Evolutionary conservation across 768 basidiomycete genomes (phyloP).

Genomic region (Pisolithus marmoratus): DNA sequence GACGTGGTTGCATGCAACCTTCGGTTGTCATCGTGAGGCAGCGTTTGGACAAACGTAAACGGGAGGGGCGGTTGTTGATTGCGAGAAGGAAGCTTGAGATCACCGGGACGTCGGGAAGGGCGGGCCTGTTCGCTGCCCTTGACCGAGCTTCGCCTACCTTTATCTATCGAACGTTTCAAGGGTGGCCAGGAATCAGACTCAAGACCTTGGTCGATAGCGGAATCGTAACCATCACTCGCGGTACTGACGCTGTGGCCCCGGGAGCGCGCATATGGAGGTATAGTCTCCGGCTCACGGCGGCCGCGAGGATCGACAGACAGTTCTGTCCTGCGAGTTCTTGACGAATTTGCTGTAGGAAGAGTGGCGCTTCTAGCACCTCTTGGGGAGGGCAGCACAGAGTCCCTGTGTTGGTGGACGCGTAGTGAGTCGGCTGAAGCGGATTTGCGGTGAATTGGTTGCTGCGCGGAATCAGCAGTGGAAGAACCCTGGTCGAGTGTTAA

Average conservation of each 20-base stretch:
- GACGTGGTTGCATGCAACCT: constrained; percentile 36
- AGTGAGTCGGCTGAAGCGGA: constrained; percentile 78
- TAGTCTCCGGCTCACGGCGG: constrained; percentile 19
- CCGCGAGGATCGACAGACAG: constrained; percentile 21
- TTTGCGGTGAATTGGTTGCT: constrained; percentile 49
- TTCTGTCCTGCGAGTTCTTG: constrained; percentile 27
- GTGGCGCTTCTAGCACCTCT: constrained; percentile 36
- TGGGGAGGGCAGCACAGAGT: constrained; percentile 24
- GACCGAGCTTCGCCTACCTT: constrained; percentile 42
- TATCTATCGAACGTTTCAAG: constrained; percentile 34
- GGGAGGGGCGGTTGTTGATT: constrained; percentile 34
- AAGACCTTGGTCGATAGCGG: constrained; percentile 38
- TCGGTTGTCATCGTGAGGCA: constrained; percentile 34
- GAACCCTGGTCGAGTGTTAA: constrained; percentile 1
- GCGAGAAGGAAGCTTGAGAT: constrained; percentile 58
- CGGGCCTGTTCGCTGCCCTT: constrained; percentile 41
- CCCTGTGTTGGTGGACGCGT: constrained; percentile 39
- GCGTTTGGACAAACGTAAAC: constrained; percentile 33
- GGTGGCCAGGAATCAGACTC: constrained; percentile 52
- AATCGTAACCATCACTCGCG: constrained; percentile 35
- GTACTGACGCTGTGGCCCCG: constrained; percentile 55
- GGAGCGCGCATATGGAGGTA: constrained; percentile 37
- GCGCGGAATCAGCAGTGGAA: constrained; percentile 18
- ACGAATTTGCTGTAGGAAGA: constrained; percentile 30
- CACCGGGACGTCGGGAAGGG: constrained; percentile 46